These are phyloP conservation scores for Pseudocercospora fuligena DNA, from an alignment of 2,329 filamentous ascomycete genomes.

Conservation along the genomic window DNA sequence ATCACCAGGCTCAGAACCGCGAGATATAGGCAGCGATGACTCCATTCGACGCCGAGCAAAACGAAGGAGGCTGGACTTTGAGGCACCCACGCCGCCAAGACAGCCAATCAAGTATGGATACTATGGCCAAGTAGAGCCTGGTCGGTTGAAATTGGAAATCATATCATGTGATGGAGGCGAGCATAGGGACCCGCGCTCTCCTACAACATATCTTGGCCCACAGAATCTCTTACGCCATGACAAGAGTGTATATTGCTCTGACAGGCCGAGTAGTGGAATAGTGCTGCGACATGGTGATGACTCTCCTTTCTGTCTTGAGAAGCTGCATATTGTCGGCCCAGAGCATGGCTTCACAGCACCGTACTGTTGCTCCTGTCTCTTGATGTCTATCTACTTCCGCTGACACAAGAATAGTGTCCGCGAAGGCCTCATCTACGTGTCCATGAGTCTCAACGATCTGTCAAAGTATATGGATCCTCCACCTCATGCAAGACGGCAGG, in stretches of 20 bases:
- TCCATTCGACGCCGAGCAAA: constrained; percentile 35
- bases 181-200: constrained; percentile 56
- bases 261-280: constrained; percentile 85
- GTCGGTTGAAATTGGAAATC: constrained; percentile 82
- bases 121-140: constrained; percentile 84
- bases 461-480: constrained; percentile 52
- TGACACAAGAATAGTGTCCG: constrained; percentile 67
- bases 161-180: constrained; percentile 85
- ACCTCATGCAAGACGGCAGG: constrained; percentile 31
- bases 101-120: constrained; percentile 75
- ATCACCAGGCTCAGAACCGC: constrained; percentile 27
- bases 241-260: constrained; percentile 85
- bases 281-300: constrained; percentile 80
- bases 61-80: constrained; percentile 47
- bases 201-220: constrained; percentile 63
- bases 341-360: constrained; percentile 80
- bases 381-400: constrained; percentile 21
- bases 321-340: constrained; percentile 86
- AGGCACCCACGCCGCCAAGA: constrained; percentile 26
- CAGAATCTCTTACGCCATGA: constrained; percentile 87
- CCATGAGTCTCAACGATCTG: constrained; percentile 81
- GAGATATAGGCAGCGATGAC: constrained; percentile 26
- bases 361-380: constrained; percentile 59
- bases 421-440: constrained; percentile 89
- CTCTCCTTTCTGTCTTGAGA: constrained; percentile 80